Evolutionary conservation across 768 basidiomycete species (phyloP).

Genomic region (Lentinula guzmanii): DNA sequence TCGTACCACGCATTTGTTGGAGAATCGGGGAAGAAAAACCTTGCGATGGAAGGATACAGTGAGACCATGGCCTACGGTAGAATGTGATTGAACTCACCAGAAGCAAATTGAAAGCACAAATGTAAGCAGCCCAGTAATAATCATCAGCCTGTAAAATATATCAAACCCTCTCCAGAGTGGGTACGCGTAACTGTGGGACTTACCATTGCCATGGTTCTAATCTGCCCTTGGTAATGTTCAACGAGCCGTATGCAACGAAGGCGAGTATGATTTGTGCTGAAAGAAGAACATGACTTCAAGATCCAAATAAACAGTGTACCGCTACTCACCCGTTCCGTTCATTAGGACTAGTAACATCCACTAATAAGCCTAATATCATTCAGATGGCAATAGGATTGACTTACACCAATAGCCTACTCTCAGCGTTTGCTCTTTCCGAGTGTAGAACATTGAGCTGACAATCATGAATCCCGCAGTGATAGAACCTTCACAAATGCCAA

Average conservation of each 20-base stretch:
- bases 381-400: constrained; percentile 17
- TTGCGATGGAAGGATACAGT: constrained; percentile 13
- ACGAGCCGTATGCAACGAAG: constrained; percentile 54
- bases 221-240: constrained; percentile 35
- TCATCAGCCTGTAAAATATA: constrained; percentile 47
- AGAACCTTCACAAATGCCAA: constrained; percentile 68
- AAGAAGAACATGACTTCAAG: constrained; percentile 14
- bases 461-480: constrained; percentile 77
- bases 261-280: constrained; percentile 64
- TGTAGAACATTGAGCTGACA: constrained; percentile 75
- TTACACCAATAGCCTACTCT: constrained; percentile 78
- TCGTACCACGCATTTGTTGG: constrained; percentile 58
- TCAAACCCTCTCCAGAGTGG: neutral
- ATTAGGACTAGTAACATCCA: constrained; percentile 46
- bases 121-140: constrained; percentile 61
- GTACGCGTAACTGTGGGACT: neutral
- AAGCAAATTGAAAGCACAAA: constrained; percentile 44
- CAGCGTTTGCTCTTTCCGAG: constrained; percentile 60
- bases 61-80: neutral
- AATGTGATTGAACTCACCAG: constrained; percentile 34
- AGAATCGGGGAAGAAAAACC: constrained; percentile 70
- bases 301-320: constrained; percentile 21
- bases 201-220: constrained; percentile 56
- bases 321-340: constrained; percentile 55
- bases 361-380: neutral